These are phyloP conservation scores for Taphrina deformans DNA, from an alignment of 1,139 yeast genomes.

Conservation along the genomic window DNA sequence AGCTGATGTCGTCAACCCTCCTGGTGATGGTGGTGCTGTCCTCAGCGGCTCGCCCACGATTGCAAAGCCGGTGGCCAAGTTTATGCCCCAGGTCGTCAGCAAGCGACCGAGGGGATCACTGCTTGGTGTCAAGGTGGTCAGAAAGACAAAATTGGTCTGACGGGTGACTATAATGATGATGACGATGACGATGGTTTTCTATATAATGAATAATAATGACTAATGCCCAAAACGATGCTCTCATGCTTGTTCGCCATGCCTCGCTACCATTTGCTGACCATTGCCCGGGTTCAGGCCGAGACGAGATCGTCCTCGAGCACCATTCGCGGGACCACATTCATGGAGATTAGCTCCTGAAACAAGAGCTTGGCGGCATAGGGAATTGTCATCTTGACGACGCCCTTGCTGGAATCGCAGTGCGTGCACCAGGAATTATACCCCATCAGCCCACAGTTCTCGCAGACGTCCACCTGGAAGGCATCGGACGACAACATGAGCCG, in stretches of 20 bases:
- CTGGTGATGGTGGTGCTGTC: background rate
- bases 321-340: slow-evolving; percentile 96
- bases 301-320: slow-evolving; percentile 67
- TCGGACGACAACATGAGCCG: slow-evolving; percentile 96
- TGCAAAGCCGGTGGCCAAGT: background rate
- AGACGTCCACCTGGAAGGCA: slow-evolving; percentile 94
- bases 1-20: background rate
- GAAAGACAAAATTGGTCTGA: slow-evolving; percentile 22
- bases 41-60: background rate
- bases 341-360: slow-evolving; percentile 92
- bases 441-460: slow-evolving; percentile 96
- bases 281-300: background rate
- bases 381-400: slow-evolving; percentile 88
- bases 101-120: slow-evolving; percentile 24
- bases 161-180: background rate
- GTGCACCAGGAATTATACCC: slow-evolving; percentile 98
- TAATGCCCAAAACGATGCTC: background rate
- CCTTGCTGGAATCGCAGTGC: slow-evolving; percentile 83
- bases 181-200: background rate
- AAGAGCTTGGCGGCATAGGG: slow-evolving; percentile 96
- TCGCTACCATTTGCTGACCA: no score
- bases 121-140: slow-evolving; percentile 27
- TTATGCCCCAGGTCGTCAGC: slow-evolving; percentile 4
- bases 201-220: background rate
- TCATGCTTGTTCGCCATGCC: background rate